Evolutionary conservation across 2,329 filamentous ascomycete species (phyloP).

Genomic region (Tetracladium maxilliforme): DNA sequence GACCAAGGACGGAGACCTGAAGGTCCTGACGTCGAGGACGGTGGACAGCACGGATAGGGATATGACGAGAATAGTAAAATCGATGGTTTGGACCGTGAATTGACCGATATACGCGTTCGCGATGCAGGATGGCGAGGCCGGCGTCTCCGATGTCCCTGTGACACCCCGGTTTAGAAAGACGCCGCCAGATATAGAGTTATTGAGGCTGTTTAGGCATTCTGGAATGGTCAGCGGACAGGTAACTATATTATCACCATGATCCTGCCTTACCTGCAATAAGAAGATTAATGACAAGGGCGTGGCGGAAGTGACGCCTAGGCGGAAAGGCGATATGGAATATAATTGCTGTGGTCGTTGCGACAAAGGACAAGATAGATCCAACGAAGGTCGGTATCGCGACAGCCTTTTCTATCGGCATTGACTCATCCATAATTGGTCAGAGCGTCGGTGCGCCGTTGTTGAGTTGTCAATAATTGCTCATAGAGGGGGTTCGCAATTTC

Average conservation of each 20-base stretch:
- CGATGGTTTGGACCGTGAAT: slow-evolving; percentile 23
- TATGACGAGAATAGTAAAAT: slow-evolving; percentile 28
- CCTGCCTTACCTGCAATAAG: slow-evolving; percentile 6
- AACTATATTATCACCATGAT: too few relatives aligned
- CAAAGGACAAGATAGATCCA: slow-evolving; percentile 7
- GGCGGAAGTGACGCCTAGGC: slow-evolving; percentile 8
- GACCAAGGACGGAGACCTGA: slow-evolving; percentile 10
- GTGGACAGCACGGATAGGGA: slow-evolving; percentile 25
- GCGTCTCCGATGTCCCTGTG: too few relatives aligned
- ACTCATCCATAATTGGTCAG: too few relatives aligned
- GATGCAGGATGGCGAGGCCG: slow-evolving; percentile 17
- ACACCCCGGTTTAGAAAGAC: slow-evolving; percentile 4
- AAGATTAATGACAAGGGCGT: slow-evolving; percentile 9
- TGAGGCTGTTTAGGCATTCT: slow-evolving; percentile 6
- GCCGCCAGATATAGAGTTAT: slow-evolving; percentile 6
- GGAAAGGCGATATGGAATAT: slow-evolving; percentile 7
- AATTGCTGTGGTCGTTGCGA: too few relatives aligned
- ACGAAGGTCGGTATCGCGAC: slow-evolving; percentile 7
- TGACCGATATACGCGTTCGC: slow-evolving; percentile 29
- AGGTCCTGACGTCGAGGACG: slow-evolving; percentile 17
- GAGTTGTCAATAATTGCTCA: too few relatives aligned
- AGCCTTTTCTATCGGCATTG: too few relatives aligned
- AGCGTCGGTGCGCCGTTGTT: too few relatives aligned
- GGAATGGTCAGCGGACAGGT: too few relatives aligned
- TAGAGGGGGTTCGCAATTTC: too few relatives aligned